Percentiles rank a stretch among this genome's conserved stretches.
phyloP scores from a whole-genome alignment of 805 yeast genomes.

The Ogataea wickerhamii region DNA sequence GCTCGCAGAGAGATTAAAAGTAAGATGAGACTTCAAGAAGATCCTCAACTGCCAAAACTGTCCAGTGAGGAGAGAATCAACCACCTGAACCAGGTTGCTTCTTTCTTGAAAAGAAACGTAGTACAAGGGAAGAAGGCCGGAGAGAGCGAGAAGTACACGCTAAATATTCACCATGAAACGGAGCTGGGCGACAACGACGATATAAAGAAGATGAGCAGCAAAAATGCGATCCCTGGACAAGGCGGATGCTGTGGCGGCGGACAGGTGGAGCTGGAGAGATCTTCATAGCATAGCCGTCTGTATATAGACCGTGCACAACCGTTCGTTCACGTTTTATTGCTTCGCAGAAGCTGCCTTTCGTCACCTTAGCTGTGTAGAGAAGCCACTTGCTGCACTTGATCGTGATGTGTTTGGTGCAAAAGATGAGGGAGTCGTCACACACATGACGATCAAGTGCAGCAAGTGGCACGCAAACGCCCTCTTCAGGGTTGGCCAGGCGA shows the following conservation, averaged over 20 bases:
- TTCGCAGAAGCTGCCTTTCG: too few species aligned
- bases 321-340: too few species aligned
- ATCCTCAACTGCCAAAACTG: constrained; percentile 44
- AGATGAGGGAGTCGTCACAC: too few species aligned
- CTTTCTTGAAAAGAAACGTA: constrained; percentile 66
- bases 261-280: constrained; percentile 30
- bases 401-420: too few species aligned
- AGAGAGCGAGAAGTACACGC: constrained; percentile 41
- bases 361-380: too few species aligned
- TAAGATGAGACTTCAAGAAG: constrained; percentile 40
- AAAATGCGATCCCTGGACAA: constrained; percentile 36
- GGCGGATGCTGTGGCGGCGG: constrained; percentile 60
- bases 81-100: constrained; percentile 66
- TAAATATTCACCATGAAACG: constrained; percentile 75
- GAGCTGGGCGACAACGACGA: constrained; percentile 91
- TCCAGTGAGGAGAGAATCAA: constrained; percentile 47
- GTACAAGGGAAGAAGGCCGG: constrained; percentile 70
- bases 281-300: too few species aligned
- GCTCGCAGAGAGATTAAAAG: constrained; percentile 58
- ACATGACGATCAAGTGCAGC: too few species aligned
- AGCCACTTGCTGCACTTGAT: too few species aligned
- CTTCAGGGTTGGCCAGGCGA: too few species aligned
- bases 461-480: too few species aligned
- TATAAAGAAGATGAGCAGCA: constrained; percentile 48
- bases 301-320: too few species aligned